Percentiles rank a stretch among this genome's conserved stretches.
phyloP scores from a whole-genome alignment of 164 flowering plant species.

The Piper betle region DNA sequence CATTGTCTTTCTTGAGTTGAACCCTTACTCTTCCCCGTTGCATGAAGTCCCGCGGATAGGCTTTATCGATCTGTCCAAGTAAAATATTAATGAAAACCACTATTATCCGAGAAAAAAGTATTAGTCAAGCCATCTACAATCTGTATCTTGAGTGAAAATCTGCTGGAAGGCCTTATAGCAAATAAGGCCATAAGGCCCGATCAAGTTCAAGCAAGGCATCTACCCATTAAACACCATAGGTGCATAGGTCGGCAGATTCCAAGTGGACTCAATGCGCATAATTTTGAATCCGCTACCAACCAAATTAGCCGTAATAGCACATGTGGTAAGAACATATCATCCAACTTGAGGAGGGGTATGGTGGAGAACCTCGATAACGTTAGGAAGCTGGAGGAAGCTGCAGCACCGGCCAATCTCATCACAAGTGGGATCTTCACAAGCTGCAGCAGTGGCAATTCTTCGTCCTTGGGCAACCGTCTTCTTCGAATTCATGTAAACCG shows the following conservation, averaged over 20 bases:
- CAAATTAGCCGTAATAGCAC: background rate
- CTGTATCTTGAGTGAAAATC: no score
- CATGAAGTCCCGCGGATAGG: conserved; percentile 91
- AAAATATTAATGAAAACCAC: background rate
- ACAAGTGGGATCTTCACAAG: conserved; percentile 83
- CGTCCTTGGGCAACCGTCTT: conserved; percentile 87
- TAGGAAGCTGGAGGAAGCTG: conserved; percentile 48
- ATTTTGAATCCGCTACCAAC: background rate
- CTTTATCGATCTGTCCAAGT: conserved; percentile 56
- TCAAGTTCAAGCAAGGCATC: background rate
- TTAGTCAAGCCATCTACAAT: no score
- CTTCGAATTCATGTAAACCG: conserved; percentile 82
- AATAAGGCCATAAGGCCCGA: background rate
- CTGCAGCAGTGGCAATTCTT: conserved; percentile 44
- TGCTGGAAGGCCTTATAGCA: background rate
- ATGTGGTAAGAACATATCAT: background rate
- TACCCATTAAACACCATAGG: no score
- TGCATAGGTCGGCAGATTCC: background rate
- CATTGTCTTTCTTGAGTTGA: conserved; percentile 68
- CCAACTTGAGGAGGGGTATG: background rate
- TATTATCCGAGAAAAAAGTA: no score
- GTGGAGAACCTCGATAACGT: conserved; percentile 48
- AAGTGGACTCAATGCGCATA: background rate
- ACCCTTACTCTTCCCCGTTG: conserved; percentile 91
- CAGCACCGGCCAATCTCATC: conserved; percentile 72